These are phyloP conservation scores for Lophiotrema nucula DNA, from an alignment of 495 filamentous ascomycete genomes.

Conservation along the genomic window DNA sequence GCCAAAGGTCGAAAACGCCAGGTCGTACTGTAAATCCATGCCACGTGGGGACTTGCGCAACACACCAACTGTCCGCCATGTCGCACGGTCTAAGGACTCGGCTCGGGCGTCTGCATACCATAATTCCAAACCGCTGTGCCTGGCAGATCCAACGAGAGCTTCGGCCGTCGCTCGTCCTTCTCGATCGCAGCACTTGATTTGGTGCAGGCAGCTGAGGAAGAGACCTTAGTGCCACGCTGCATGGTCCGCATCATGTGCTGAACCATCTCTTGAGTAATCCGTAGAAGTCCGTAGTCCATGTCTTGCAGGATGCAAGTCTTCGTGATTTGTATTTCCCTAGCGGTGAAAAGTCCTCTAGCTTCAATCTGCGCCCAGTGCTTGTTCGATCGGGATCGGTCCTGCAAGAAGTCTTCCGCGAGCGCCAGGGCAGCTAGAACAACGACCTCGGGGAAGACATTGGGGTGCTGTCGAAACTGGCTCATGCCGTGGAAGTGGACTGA, in stretches of 20 bases:
- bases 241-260: constrained; percentile 15
- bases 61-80: neutral
- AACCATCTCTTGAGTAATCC: constrained; percentile 26
- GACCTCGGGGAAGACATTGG: constrained; percentile 17
- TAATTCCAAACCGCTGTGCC: constrained; percentile 20
- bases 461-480: neutral
- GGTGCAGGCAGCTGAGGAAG: neutral
- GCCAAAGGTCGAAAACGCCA: neutral
- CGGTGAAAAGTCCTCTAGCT: neutral
- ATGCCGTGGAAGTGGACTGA: neutral
- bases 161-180: constrained; percentile 7
- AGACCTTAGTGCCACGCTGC: neutral
- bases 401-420: constrained; percentile 20
- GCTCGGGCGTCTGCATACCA: constrained; percentile 33
- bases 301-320: constrained; percentile 26
- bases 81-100: constrained; percentile 25
- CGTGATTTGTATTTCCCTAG: constrained; percentile 17
- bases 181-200: neutral
- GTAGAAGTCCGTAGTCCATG: constrained; percentile 29
- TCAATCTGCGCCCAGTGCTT: constrained; percentile 26
- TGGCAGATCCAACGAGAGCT: constrained; percentile 7
- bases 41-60: neutral
- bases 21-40: neutral
- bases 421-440: constrained; percentile 31
- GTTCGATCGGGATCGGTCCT: constrained; percentile 16